Base-by-base conservation (phyloP, 2,329 filamentous ascomycete genomes). In the Beauveria australis region DNA sequence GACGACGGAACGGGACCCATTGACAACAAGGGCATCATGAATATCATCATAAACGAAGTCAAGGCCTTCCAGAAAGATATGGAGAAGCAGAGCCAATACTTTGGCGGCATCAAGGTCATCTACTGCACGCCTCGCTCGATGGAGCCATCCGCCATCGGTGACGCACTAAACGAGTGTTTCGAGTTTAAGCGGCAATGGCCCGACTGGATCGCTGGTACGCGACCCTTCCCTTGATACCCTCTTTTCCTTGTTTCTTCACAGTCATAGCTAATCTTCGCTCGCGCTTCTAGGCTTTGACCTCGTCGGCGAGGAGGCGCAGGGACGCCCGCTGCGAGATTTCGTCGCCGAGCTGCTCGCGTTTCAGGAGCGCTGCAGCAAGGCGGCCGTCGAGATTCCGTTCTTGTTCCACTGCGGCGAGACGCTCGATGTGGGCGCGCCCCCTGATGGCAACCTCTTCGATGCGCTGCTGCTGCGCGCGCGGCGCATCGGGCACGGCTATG, bases 371-470 rank as follows among this genome's bases (percentile, higher is more conserved):
- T 89, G 87, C 72, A 67, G 72, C 6, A 61, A 65, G 1, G 69
- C 76, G 0, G 66, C 68, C 0, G 62, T 88, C 4, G 77, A 84
- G 0, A 88, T 91, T 3, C 88, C 88, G 0, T 89, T 91, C 67
- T 75, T 91, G 44, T 89, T 91, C 67, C 88, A 92, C 72, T 90
- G 88, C 64, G 89, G 88, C 26, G 89, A 92, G 74, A 89, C 88
- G 1, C 76, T 89, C 5, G 85, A 89, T 33, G 79, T 81, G 9
- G 88, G 87, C 43, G 80, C 79, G 26, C 81, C 84, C 5, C 79
- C 80, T 1, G 85, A 91, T 64, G 84, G 81, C 19, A 92, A 91
- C 68, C 75, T 92, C 0, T 78, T 86, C 54, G 87, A 90, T 64
- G 86, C 88, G 4, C 78, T 89, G 2, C 72, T 88, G 1, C 77